Base-by-base conservation (phyloP, 2,329 filamentous ascomycete genomes). In the Aspergillus jensenii region DNA sequence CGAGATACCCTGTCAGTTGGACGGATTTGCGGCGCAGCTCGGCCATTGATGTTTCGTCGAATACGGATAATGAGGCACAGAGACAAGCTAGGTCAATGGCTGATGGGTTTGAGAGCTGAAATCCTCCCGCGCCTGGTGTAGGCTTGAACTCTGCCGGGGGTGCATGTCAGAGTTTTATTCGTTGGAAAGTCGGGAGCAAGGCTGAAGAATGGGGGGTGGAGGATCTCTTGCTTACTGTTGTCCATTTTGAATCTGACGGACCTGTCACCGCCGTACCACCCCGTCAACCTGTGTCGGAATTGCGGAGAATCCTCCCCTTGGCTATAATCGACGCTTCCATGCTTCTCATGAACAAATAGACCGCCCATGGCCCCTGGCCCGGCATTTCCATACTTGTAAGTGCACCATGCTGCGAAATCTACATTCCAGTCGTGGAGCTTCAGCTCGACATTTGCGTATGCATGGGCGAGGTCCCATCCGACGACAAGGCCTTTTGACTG, bases 381-480 rank as follows among this genome's bases (percentile, higher is more conserved):
- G 19, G 87, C 85, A 71, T 96, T 96, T 72, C 95, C 84, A 76
- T 96, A 96, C 78, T 96, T 96, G 82, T 96, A 96, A 7, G 89
- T 93, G 76, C 92, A 96, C 92, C 92, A 96, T 56, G 83, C 90
- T 8, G 92, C 91, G 66, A 96, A 96, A 72, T 96, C 92, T 40
- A 95, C 90, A 64, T 90, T 83, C 91, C 91, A 96, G 67, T 93
- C 90, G 72, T 96, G 91, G 19, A 96, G 81, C 58, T 83, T 77
- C 9, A 96, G 75, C 27, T 88, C 85, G 3, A 93, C 89, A 67
- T 96, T 96, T 33, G 90, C 92, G 41, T 84, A 90, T 0, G 90
- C 90, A 73, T 96, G 91, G 0, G 91, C 91, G 6, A 95, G 82
- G 71, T 96, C 91, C 91, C 91, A 96, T 19, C 91, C 90, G 1